Base-by-base conservation (phyloP, 2,329 filamentous ascomycete species). In the Monosporascus sp. region DNA sequence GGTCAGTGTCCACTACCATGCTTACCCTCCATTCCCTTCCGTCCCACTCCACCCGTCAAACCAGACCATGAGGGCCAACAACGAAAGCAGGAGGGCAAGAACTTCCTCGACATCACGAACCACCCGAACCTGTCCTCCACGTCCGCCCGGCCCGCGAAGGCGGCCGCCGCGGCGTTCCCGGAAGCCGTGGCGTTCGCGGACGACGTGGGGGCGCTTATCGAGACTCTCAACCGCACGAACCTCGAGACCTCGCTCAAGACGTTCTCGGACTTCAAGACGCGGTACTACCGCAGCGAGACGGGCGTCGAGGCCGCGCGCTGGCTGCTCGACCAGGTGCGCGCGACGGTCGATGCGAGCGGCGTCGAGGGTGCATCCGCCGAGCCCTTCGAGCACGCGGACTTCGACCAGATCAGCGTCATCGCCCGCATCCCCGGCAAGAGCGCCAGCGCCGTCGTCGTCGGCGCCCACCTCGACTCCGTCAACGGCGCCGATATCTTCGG, bases 391-490 rank as follows among this genome's bases (percentile, higher is more conserved):
- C 40, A 43, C 91, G 96, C 68, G 72, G 83, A 47, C 1, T 97
- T 91, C 91, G 85, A 86, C 55, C 91, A 97, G 68, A 86, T 86
- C 71, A 91, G 86, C 56, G 86, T 96, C 65, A 94, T 96, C 65
- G 91, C 89, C 28, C 90, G 86, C 5, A 89, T 97, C 45, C 91
- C 91, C 0, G 92, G 92, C 50, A 81, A 87, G 74, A 86, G 81
- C 56, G 85, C 92, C 64, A 87, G 86, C 70, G 95, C 91, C 0
- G 80, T 93, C 37, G 85, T 96, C 18, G 85, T 96, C 59, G 90
- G 91, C 49, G 89, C 91, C 1, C 91, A 96, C 70, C 90, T 94
- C 68, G 91, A 96, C 71, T 93, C 88, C 65, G 93, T 96, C 72
- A 96, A 96, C 72, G 78, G 95, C n/a, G 48, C 93, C 89, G 72